phyloP scores from a whole-genome alignment of 2,329 filamentous ascomycete species.

The Penicillium sp. region DNA sequence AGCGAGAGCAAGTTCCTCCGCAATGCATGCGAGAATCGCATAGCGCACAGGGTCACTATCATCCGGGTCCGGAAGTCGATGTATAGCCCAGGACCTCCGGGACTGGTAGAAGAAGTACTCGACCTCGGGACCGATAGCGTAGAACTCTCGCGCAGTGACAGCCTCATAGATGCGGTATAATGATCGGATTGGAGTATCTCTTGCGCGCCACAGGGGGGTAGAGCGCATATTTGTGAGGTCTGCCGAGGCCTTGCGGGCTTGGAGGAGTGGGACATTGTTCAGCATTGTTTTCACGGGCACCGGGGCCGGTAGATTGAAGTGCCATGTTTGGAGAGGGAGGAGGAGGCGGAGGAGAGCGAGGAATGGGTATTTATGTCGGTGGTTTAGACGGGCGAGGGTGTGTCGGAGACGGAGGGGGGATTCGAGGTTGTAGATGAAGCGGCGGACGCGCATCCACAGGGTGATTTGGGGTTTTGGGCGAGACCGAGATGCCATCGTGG shows the following conservation, averaged over 20 bases:
- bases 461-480: constrained; percentile 10
- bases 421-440: constrained; percentile 15
- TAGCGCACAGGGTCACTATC: constrained; percentile 35
- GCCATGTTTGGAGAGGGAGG: constrained; percentile 30
- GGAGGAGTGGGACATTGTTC: constrained; percentile 17
- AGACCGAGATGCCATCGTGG: constrained; percentile 8
- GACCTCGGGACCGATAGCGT: constrained; percentile 25
- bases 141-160: constrained; percentile 23
- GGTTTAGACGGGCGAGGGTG: constrained; percentile 25
- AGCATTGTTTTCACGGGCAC: constrained; percentile 18
- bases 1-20: constrained; percentile 27
- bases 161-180: constrained; percentile 36
- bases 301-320: constrained; percentile 27
- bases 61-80: constrained; percentile 28
- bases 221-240: constrained; percentile 30
- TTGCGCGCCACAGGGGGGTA: constrained; percentile 31
- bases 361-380: constrained; percentile 24
- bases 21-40: constrained; percentile 31
- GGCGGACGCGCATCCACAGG: constrained; percentile 16
- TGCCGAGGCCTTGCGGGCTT: constrained; percentile 17
- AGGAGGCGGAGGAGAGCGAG: constrained; percentile 27
- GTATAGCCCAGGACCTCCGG: constrained; percentile 21
- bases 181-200: constrained; percentile 34
- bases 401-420: constrained; percentile 26
- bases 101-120: constrained; percentile 32